Evolutionary conservation across 495 filamentous ascomycete genomes (phyloP), one percentile per base, ranked within the genome.

Genomic region (Hypoxylon perforatum): DNA sequence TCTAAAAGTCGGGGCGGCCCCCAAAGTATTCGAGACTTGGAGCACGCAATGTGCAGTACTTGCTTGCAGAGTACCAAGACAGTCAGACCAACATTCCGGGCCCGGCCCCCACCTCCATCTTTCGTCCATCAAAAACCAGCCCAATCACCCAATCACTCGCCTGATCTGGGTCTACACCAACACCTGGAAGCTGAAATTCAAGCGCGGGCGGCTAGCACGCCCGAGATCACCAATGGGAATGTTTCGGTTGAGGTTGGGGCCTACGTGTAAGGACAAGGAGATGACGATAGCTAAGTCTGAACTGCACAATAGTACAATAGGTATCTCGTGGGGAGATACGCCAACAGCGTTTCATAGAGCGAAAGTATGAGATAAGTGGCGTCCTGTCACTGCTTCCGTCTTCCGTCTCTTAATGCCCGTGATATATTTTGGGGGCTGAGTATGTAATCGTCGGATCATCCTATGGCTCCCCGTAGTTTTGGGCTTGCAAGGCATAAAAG

Each of bases 41-140:
- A 68, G 65, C 65, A 68, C 65, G 65, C 45, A 63, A 69, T 60
- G 28, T 39, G 41, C 14, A 57, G 44, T 63, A 55, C 46, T 49
- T 59, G 33, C 62, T 54, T 60, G 56, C 44, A 66, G 42, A 33
- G 30, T 2, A 44, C n/a, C 39, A 23, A 39, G 36, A 38, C 46
- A 11, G 39, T 55, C 55, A 25, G 63, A 60, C 63, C 63, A 59
- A 49, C 50, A 35, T 38, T 44, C 51, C 18, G 48, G 44, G 56
- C 30, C n/a, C 38, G 39, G 60, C 61, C 66, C 66, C 66, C 66
- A 65, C 57, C 50, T 45, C 65, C 50, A 22, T 51, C 45, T 35
- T 47, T 30, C 15, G 35, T 61, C 38, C 17, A 51, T 48, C 28
- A 62, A 25, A 10, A 19, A 47, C 15, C 15, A 49, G 54, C 44